Evolutionary conservation across 768 basidiomycete genomes (phyloP).

Genomic region (Kwoniella sp.): DNA sequence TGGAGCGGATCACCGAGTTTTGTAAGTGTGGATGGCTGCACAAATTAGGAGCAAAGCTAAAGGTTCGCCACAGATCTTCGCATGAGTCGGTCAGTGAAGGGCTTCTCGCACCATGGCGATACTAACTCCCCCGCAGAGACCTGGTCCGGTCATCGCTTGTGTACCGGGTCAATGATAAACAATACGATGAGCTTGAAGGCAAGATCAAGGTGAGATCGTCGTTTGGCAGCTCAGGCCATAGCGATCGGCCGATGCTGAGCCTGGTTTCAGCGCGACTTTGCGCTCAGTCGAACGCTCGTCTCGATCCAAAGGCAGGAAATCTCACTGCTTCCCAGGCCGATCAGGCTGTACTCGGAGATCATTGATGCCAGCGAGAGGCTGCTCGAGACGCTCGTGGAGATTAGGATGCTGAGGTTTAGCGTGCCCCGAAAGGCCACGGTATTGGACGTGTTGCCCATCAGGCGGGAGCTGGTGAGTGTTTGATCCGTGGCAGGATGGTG

Average conservation of each 20-base stretch:
- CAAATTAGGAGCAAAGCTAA: too few relatives aligned
- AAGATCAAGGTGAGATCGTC: slow-evolving; percentile 16
- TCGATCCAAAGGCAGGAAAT: slow-evolving; percentile 45
- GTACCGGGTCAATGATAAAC: slow-evolving; percentile 27
- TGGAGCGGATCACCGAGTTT: slow-evolving; percentile 41
- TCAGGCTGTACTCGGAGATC: slow-evolving; percentile 39
- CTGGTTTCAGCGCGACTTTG: slow-evolving; percentile 22
- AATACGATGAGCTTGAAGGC: slow-evolving; percentile 35
- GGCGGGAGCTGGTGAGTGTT: slow-evolving; percentile 39
- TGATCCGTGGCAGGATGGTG: too few relatives aligned
- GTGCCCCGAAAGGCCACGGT: slow-evolving; percentile 47
- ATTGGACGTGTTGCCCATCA: slow-evolving; percentile 45
- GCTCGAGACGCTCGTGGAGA: slow-evolving; percentile 37
- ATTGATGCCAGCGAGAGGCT: slow-evolving; percentile 32
- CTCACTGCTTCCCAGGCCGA: slow-evolving; percentile 46
- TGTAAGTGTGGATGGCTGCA: too few relatives aligned
- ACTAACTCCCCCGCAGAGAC: slow-evolving; percentile 20
- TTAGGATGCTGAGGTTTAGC: slow-evolving; percentile 39
- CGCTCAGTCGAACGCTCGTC: slow-evolving; percentile 31
- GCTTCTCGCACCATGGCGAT: not conserved
- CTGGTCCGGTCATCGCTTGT: slow-evolving; percentile 42
- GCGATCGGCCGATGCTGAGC: not conserved
- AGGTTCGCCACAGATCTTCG: slow-evolving; percentile 36
- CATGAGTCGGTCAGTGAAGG: slow-evolving; percentile 35
- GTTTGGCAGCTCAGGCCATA: not conserved